Base-by-base conservation (phyloP, 139 green algal genomes). In the Tetraselmis striata region DNA sequence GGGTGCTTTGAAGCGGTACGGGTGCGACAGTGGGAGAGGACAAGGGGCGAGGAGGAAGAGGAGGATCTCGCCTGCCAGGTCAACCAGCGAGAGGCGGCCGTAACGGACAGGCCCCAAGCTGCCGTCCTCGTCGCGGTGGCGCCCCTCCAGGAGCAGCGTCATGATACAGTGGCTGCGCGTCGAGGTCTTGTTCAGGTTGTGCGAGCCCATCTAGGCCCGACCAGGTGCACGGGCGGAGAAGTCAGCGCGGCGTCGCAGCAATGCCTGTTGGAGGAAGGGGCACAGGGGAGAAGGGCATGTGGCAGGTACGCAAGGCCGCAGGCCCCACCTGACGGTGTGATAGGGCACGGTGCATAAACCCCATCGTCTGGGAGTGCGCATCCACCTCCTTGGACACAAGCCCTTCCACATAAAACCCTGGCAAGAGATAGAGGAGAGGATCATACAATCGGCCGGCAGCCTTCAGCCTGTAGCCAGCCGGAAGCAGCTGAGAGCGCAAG, bases 91-190 rank as follows among this genome's bases (percentile, higher is more conserved):
- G 28, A 94, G 80, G 84, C 90, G 91, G 29, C 92, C 92, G 77
- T 86, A 89, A 26, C 82, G 80, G 11, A 92, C 77, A 1, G 84
- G 86, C 1, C 84, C 83, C 59, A 77, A 76, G 1, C 78, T 80
- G 45, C 84, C 82, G 74, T 76, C 74, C 77, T 82, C 59, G 31
- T 74, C 82, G 22, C 31, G 22, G 23, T n/a, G 31, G 0, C 23
- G 45, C 2, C 75, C 58, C 30, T 86, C 77, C 28, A 95, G 84
- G 18, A 87, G 82, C 2, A 95, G 86, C 1, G 91, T 94, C 30
- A 94, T 89, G n/a, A 95, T 78, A 84, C 91, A 94, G 82, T 95
- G 92, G 80, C 83, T 90, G 59, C 92, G 85, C 27, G 83, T 90
- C 26, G 87, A 92, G 80, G 88, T 87, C 75, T 91, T 82, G 81